Base-by-base conservation (phyloP, 768 basidiomycete genomes). In the Panaeolus papilionaceus region DNA sequence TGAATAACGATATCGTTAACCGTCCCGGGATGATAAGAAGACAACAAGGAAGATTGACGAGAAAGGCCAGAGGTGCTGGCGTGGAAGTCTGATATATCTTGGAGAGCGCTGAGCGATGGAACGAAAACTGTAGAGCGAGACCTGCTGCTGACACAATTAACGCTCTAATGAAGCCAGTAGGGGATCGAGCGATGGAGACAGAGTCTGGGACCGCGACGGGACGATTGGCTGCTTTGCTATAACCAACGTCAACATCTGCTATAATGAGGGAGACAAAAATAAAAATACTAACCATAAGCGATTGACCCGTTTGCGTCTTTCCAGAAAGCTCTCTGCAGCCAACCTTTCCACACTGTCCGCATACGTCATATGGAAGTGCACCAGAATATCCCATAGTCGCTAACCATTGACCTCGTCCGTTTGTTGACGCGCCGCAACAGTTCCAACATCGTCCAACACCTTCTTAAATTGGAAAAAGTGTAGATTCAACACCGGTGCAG, bases 311-410 rank as follows among this genome's bases (percentile, higher is more conserved):
- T 91, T 88, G 63, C 94, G 91, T 71, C 95, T 84, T 76, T 96
- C 93, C 67, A 92, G 77, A 7, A 95, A 85, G 70, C 93, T 95
- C 75, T 96, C 95, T n/a, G 93, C 91, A 6, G 91, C 95, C 28
- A 98, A 76, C 8, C 96, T 80, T 75, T 98, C 96, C 1, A 95
- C 89, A 1, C 96, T 95, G 75, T 98, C 96, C 11, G 86, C 85
- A 75, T 98, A 98, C 40, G 95, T 75, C 82, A 97, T 86, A 75
- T 96, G 94, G 79, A 98, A 97, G 0, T 95, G 95, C 66, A 94
- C 94, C 4, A 97, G 75, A 66, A 88, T 84, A 68, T 95, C 92
- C 81, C 90, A 81, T 68, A 94, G 75, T 66, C 83, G 79, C 72
- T 82, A 77, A 66, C 81, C 78, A 71, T 83, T 83, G 62, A 80